Evolutionary conservation across 2,329 filamentous ascomycete genomes (phyloP), one percentile per base, ranked within the genome.

Genomic region (Alternaria hordeiaustralica): DNA sequence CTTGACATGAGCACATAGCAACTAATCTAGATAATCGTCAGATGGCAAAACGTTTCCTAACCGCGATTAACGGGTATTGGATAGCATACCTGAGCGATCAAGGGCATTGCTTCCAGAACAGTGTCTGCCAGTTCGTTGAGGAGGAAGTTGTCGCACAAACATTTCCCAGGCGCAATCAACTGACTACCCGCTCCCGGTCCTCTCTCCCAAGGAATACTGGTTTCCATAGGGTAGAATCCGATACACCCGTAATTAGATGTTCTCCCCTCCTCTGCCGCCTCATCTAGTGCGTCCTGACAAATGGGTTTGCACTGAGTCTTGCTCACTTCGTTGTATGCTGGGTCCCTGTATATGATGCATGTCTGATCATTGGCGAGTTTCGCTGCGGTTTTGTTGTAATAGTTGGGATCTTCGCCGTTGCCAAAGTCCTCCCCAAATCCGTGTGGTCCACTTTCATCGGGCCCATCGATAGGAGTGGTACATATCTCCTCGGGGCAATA

Each of bases 161-260:
- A 65, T 46, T 15, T 47, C 6, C 54, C 59, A 25, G 36, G 26
- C 26, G 26, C 26, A 28, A 28, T 28, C 26, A 28, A 28, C 26
- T 28, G 26, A 28, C 43, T 15, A 41, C 47, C 13, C n/a, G 46
- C 21, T n/a, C 60, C 60, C 15, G 55, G 60, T 25, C 18, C 6
- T 54, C 43, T 56, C n/a, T 28, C 11, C 57, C 61, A 61, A 23
- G 58, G 61, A 23, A 64, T 57, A 12, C n/a, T 21, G 25, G 54
- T 47, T n/a, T 18, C 30, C 15, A 26, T n/a, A 41, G 55, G 55
- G 15, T 13, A 59, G 18, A 45, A 50, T 12, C 56, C 45, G 30
- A 61, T 47, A 25, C 61, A 64, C 18, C 61, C 61, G 51, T 64
- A 64, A n/a, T 64, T 64, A 4, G 61, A 53, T 10, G 49, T 61